Evolutionary conservation across 148 eudicot genomes (phyloP).

Genomic region (Mesembryanthemum crystallinum): DNA sequence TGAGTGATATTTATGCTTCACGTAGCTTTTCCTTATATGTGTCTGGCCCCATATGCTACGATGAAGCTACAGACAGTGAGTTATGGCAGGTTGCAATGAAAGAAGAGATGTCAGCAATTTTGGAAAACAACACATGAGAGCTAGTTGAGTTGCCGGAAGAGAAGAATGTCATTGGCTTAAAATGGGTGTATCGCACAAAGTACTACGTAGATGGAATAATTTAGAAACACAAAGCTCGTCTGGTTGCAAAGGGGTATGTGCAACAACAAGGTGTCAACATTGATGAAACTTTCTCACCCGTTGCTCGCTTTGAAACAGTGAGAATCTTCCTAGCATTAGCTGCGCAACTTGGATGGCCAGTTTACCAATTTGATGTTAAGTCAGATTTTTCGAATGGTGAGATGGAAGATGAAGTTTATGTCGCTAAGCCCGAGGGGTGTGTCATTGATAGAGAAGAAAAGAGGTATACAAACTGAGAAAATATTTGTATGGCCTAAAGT

Average conservation of each 20-base stretch:
- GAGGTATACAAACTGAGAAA: neutral
- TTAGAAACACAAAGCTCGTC: neutral
- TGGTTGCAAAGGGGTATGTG: constrained; percentile 7
- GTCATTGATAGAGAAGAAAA: neutral
- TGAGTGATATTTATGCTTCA: neutral
- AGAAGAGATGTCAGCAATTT: constrained; percentile 14
- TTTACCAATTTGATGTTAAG: neutral
- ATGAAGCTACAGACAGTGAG: neutral
- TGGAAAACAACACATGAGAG: constrained; percentile 10
- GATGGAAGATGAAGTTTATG: neutral
- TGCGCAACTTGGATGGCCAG: neutral
- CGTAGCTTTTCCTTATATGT: neutral
- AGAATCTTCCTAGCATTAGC: neutral
- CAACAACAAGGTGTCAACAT: constrained; percentile 3
- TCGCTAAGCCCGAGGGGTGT: neutral
- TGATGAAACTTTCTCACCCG: neutral
- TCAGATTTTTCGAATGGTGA: neutral
- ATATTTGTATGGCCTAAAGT: neutral
- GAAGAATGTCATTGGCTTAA: constrained; percentile 10
- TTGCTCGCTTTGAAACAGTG: neutral
- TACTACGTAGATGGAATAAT: neutral
- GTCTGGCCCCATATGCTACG: neutral
- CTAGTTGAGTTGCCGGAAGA: neutral
- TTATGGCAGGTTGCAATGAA: constrained; percentile 16
- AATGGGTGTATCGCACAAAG: constrained; percentile 4